Evolutionary conservation across 2,329 filamentous ascomycete genomes (phyloP), one percentile per base, ranked within the genome.

Genomic region (Aspergillus thermomutatus): DNA sequence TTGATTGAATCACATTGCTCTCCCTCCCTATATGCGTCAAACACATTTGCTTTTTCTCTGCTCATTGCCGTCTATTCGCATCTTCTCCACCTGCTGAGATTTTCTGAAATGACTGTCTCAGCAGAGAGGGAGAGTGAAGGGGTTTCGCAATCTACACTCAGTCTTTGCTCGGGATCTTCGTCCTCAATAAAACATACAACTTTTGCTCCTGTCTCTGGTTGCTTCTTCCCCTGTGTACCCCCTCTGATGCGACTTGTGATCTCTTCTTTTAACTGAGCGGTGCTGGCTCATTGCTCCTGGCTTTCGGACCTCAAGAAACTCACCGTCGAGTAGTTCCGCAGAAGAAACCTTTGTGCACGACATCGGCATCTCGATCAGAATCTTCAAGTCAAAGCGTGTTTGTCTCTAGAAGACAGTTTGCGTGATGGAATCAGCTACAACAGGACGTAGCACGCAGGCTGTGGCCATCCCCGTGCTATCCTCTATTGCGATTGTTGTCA

Each of bases 401-500:
- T 14, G 11, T 45, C 25, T 41, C n/a, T 27, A 21, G 3, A n/a
- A 37, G 27, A 31, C 31, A 50, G 8, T 11, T 25, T 6, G 17
- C 53, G 54, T 23, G 4, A 60, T 64, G 57, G 26, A 23, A 6
- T 37, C 52, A n/a, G 14, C 47, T 34, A 31, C 10, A n/a, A 55
- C 51, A 14, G 26, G 51, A 10, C 37, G 61, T 23, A 67, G 70
- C 55, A 60, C 71, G 8, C 55, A 67, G 53, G 74, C 76, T 4
- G 69, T 79, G 50, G 62, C 66, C 14, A 69, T 87, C 37, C 79
- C 83, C 1, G 62, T 77, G 14, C 69, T 86, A 25, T 77, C 81
- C 17, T 69, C 80, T 21, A 60, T 85, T 25, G 70, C 81, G 17
- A 73, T 83, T 48, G 59, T 85, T 23, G 72, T 87, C 51, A 79